Evolutionary conservation across 1,284 basidiomycete species (phyloP), one percentile per base, ranked within the genome.

Genomic region (Trametes hirsuta): DNA sequence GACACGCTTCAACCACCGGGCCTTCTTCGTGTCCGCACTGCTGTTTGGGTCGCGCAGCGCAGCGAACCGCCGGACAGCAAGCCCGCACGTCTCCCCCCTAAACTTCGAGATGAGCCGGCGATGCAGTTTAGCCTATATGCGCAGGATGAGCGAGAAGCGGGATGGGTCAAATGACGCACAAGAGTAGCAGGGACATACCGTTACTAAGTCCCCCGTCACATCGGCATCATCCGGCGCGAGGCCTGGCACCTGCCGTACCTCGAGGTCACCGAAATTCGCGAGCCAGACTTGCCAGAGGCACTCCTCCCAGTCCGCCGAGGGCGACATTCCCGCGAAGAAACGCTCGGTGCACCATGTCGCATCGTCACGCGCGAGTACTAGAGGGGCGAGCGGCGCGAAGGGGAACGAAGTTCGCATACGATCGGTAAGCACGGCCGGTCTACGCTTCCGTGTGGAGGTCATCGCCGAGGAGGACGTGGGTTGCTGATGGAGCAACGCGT

Each of bases 211-310:
- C 9, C 58, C 62, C n/a, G 9, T 18, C 6, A 18, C 22, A 11
- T 45, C 44, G 4, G 9, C 35, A 18, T 34, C 39, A 2, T 34
- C 30, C 25, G 18, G 6, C 6, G 51, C 15, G n/a, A 49, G 47
- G 14, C 69, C 66, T 52, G 65, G 68, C 47, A 62, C 72, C 50
- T 66, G 56, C 70, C 61, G 61, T 63, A 66, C 65, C 65, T 70
- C 66, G 42, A 68, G 72, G 58, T 66, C 80, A 14, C 79, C 85
- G 35, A 79, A 79, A 56, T 76, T 78, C 61, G 84, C 81, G 15
- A 89, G 75, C 78, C 83, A 84, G 53, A 88, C 62, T 63, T 84
- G 83, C 87, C 87, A 90, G n/a, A 88, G 71, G 71, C 87, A 89
- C 60, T 86, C 84, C 42, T 80, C 76, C 87, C 87, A 89, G 61